Percentiles rank a stretch among this genome's conserved stretches.
Evolutionary conservation across 176 grass and related monocot genomes (phyloP).

Genomic region (Lolium rigidum): DNA sequence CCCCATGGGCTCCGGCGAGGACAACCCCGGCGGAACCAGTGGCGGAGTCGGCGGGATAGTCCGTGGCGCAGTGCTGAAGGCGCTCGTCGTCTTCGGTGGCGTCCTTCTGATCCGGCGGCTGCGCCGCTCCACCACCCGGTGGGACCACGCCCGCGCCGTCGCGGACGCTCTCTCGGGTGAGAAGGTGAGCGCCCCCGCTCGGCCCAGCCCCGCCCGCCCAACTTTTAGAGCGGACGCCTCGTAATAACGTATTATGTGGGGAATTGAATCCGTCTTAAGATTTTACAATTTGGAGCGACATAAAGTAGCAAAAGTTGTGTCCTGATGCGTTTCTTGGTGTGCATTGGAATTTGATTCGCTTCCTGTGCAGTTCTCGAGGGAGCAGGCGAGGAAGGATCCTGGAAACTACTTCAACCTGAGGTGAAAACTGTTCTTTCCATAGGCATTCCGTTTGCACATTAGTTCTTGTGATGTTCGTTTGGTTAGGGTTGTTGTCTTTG

Average conservation of each 20-base stretch:
- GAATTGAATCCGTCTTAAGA: background rate
- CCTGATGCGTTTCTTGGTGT: conserved; percentile 28
- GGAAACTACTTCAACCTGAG: conserved; percentile 92
- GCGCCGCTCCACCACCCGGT: conserved; percentile 89
- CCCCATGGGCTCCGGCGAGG: conserved; percentile 68
- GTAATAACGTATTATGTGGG: background rate
- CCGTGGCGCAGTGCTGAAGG: conserved; percentile 76
- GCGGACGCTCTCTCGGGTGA: conserved; percentile 84
- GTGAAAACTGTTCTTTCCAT: conserved; percentile 42
- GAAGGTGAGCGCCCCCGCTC: conserved; percentile 51
- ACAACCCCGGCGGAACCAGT: conserved; percentile 37
- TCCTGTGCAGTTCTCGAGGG: conserved; percentile 83
- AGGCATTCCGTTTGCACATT: conserved; percentile 10
- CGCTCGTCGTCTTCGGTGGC: conserved; percentile 81
- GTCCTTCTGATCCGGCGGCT: conserved; percentile 75
- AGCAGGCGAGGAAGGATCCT: conserved; percentile 91
- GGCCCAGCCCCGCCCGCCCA: too few species aligned
- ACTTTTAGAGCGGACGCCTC: background rate
- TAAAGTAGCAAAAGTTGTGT: background rate
- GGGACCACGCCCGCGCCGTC: conserved; percentile 89
- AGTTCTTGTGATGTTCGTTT: conserved; percentile 20
- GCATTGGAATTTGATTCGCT: conserved; percentile 7
- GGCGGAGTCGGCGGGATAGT: conserved; percentile 50
- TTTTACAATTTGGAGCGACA: conserved; percentile 1
- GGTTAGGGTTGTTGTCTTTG: background rate